Percentiles rank a stretch among this genome's conserved stretches.
Conservation (phyloP, 768 basidiomycete genomes). For the Mycena alexandri region DNA sequence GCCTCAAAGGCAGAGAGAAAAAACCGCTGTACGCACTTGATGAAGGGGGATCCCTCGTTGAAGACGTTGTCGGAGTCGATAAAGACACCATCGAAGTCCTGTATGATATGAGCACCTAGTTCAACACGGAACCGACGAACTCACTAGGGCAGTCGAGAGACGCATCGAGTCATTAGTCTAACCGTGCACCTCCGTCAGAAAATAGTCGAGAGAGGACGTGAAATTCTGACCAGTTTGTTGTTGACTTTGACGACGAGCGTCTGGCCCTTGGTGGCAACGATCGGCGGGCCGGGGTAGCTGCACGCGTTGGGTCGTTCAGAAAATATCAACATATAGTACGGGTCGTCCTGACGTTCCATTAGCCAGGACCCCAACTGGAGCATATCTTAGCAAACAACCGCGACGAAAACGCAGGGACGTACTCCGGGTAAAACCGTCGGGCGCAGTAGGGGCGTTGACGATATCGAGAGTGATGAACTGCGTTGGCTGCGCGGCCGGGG, state of each 20-base stretch:
- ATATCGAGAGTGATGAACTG: constrained; percentile 42
- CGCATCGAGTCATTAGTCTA: constrained; percentile 31
- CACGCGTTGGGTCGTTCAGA: background rate
- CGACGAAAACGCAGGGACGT: constrained; percentile 4
- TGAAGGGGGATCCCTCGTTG: constrained; percentile 27
- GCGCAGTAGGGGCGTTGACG: constrained; percentile 49
- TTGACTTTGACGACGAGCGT: constrained; percentile 24
- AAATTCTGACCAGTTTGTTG: constrained; percentile 25
- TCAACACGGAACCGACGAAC: constrained; percentile 5
- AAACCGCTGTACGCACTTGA: constrained; percentile 13
- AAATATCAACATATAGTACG: background rate
- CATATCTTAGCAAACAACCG: background rate
- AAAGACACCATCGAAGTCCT: constrained; percentile 31
- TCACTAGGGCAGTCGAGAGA: constrained; percentile 21
- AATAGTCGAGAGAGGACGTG: background rate
- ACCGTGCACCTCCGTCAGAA: background rate
- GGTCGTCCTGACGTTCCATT: constrained; percentile 24
- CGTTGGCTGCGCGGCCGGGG: constrained; percentile 3
- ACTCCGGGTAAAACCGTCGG: constrained; percentile 48
- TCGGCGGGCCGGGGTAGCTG: constrained; percentile 29
- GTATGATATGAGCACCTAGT: constrained; percentile 5
- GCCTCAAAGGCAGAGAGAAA: background rate
- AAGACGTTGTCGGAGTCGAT: constrained; percentile 19
- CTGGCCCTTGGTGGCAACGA: constrained; percentile 29
- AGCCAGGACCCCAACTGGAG: constrained; percentile 16